These are phyloP conservation scores for Penicillium cosmopolitanum DNA, from an alignment of 495 filamentous ascomycete species.

Conservation along the genomic window DNA sequence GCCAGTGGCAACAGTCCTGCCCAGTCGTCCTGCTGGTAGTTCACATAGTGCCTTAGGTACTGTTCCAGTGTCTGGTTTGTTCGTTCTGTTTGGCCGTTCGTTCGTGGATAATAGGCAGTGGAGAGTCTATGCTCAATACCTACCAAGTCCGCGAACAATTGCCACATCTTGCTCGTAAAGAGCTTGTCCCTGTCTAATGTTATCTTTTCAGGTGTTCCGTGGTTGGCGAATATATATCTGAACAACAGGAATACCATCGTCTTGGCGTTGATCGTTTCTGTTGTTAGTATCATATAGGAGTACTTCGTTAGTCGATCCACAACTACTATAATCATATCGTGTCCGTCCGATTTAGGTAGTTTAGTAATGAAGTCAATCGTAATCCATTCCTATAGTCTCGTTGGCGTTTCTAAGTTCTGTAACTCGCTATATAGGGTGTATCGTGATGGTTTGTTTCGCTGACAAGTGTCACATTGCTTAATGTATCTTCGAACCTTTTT, in stretches of 20 bases:
- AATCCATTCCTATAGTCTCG: slow-evolving; percentile 17
- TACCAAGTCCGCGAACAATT: not conserved
- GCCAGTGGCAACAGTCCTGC: slow-evolving; percentile 22
- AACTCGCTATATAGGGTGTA: slow-evolving; percentile 15
- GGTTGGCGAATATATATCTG: no score
- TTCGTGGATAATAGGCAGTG: slow-evolving; percentile 34
- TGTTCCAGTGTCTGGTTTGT: slow-evolving; percentile 26
- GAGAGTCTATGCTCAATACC: slow-evolving; percentile 17
- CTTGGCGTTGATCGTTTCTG: no score
- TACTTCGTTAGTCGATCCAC: no score
- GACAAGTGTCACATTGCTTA: slow-evolving; percentile 8
- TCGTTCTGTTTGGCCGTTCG: slow-evolving; percentile 34
- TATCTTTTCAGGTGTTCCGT: not conserved
- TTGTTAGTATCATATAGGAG: no score
- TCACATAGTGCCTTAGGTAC: slow-evolving; percentile 28
- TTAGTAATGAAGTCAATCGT: no score
- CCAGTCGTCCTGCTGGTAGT: slow-evolving; percentile 37
- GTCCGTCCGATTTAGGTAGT: no score
- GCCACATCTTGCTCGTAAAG: not conserved
- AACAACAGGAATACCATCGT: no score
- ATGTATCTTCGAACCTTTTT: slow-evolving; percentile 16
- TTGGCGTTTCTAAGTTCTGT: slow-evolving; percentile 11
- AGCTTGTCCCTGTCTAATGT: not conserved
- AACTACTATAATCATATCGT: no score
- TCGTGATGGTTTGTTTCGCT: slow-evolving; percentile 9